Base-by-base conservation (phyloP, 768 basidiomycete genomes). In the Tulasnella sp. region DNA sequence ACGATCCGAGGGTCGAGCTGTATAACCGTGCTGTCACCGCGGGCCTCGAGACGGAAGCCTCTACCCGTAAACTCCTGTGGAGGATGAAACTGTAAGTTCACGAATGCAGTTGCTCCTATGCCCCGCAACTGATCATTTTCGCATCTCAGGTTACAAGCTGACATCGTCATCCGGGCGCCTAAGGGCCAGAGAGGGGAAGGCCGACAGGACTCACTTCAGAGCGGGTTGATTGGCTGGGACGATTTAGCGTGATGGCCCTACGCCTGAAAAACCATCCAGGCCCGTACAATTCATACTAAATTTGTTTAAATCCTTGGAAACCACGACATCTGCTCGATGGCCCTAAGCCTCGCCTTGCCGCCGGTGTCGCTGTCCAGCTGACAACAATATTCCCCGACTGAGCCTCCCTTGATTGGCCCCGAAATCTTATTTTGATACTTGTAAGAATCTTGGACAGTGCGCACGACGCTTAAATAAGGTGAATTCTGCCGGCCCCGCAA, bases 41-140 rank as follows among this genome's bases (percentile, higher is more conserved):
- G 0, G 95, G 93, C 3, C 86, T 87, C 39, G 90, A 92, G 27
- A 94, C 94, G 78, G 90, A 93, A 83, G 86, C 89, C 16, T 88
- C 91, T 46, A 95, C 95, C 81, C 87, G 91, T 80, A 95, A 94
- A 84, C 85, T 96, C 27, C 85, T 96, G n/a, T 85, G 96, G 77
- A 88, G 95, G 36, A 93, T 97, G 92, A 88, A 90, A 81, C 84
- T 97, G 95, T 96, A 81, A 84, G 94, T 36, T 68, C 87, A 14
- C n/a, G 18, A 14, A 21, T 42, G 31, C 56, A n/a, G n/a, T 42
- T 82, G 74, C 52, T 44, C 58, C 46, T 24, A 44, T 75, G 58
- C 77, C 27, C 40, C 4, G 42, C 79, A 5, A 44, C 40, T 31
- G 36, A 12, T 21, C 48, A 27, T 79, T 48, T 34, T n/a, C 76